phyloP scores from a whole-genome alignment of 2,329 filamentous ascomycete species.

The Penicillium sp. region DNA sequence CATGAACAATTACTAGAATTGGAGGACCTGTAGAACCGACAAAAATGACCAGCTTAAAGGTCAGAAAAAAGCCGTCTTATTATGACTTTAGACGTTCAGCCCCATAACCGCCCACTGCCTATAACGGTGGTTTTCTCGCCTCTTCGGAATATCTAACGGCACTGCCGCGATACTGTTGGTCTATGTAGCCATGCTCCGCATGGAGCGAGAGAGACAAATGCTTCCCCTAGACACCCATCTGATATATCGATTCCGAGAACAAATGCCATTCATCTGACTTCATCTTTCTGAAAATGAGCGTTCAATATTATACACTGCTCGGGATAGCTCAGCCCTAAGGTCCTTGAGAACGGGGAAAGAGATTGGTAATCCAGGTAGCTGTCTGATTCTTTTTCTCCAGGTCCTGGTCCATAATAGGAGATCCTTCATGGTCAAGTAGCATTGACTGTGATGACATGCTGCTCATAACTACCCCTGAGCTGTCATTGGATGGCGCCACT shows the following conservation, averaged over 20 bases:
- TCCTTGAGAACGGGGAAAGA: not conserved
- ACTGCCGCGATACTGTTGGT: not conserved
- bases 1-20: not conserved
- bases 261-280: not conserved
- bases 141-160: not conserved
- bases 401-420: not conserved
- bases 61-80: too few species aligned
- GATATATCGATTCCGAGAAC: not conserved
- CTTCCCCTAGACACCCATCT: not conserved
- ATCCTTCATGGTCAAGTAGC: slow-evolving; percentile 25
- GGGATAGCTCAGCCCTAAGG: not conserved
- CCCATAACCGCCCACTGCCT: too few species aligned
- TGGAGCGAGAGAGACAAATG: not conserved
- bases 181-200: not conserved
- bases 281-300: not conserved
- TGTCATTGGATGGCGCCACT: slow-evolving; percentile 3
- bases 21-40: too few species aligned
- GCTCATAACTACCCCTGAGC: not conserved
- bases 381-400: not conserved
- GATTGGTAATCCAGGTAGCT: slow-evolving; percentile 6
- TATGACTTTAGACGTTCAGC: too few species aligned
- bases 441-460: slow-evolving; percentile 29
- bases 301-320: not conserved
- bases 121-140: too few species aligned
- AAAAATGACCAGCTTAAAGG: too few species aligned